A percentile compares a stretch with the other conserved stretches of the same genome.
phyloP scores from a whole-genome alignment of 306 rosid genomes.

The Lathyrus sativus region DNA sequence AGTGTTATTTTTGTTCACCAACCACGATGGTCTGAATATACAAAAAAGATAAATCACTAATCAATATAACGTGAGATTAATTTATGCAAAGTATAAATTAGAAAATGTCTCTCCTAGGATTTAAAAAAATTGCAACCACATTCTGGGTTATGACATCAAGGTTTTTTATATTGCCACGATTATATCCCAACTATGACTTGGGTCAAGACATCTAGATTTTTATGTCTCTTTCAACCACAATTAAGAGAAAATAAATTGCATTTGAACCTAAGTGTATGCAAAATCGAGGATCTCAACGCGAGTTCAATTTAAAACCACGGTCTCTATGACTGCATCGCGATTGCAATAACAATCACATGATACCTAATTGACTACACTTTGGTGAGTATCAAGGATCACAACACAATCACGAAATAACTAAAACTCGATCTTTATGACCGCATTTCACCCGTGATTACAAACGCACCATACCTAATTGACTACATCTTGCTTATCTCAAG shows the following conservation, averaged over 20 bases:
- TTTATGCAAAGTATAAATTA: not conserved
- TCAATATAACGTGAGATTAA: constrained; percentile 1
- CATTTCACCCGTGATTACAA: too few species aligned
- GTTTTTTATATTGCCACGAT: not conserved
- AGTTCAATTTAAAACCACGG: not conserved
- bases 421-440: too few species aligned
- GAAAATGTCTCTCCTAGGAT: not conserved
- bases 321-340: not conserved
- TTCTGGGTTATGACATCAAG: not conserved
- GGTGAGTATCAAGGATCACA: not conserved
- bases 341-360: not conserved
- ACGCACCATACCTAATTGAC: too few species aligned
- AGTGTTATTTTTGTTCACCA: constrained; percentile 73
- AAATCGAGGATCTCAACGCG: not conserved
- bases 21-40: constrained; percentile 67
- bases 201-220: not conserved
- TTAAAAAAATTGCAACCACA: not conserved
- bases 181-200: not conserved
- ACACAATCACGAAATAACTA: too few species aligned
- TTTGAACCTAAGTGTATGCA: not conserved
- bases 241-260: not conserved
- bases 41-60: constrained; percentile 16
- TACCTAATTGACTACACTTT: not conserved
- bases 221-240: not conserved
- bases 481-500: too few species aligned